Evolutionary conservation across 306 rosid species (phyloP), one percentile per base, ranked within the genome.

Genomic region (Abrus precatorius): DNA sequence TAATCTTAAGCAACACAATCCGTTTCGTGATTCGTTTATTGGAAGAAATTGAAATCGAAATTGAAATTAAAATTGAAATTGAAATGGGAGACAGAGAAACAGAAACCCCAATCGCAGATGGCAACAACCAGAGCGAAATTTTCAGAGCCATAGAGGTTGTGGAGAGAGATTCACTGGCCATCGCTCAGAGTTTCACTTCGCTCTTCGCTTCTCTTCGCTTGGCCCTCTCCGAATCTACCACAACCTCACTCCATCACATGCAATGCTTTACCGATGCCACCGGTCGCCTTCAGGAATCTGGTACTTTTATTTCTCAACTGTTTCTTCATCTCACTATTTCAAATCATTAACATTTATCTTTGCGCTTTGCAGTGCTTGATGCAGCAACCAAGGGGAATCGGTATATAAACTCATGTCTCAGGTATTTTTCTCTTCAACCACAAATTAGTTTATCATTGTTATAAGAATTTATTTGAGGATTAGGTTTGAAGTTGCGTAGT

Each of bases 211-310:
- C 97, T 28, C 95, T 95, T 67, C 94, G 97, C 5, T 41, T 83
- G 40, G 87, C 94, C 10, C 97, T 95, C 82, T 91, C 95, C 38
- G 84, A 90, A 33, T 20, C 87, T 20, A 93, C 97, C 13, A 11
- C 87, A 59, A 90, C 88, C 83, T 90, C 99, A 1, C 88, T 93
- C 41, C 90, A 90, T 77, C 98, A 95, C 75, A 87, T 95, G 87
- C 87, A 85, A 9, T 95, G 97, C 74, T 95, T 95, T 67, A 60
- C 82, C 66, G 96, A 95, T 28, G 98, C 98, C 1, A 86, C 97
- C 53, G 98, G 96, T 80, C 92, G 90, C 75, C 97, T 93, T 86
- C 99, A 95, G 70, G 97, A 95, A 89, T 93, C 97, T 12, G 92
- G 98, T 91, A 81, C 11, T 2, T 8, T 41, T 6, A 30, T 12